These are phyloP conservation scores for Powellomyces hirtus DNA, from an alignment of 192 early-diverging fungal genomes.

Conservation along the genomic window DNA sequence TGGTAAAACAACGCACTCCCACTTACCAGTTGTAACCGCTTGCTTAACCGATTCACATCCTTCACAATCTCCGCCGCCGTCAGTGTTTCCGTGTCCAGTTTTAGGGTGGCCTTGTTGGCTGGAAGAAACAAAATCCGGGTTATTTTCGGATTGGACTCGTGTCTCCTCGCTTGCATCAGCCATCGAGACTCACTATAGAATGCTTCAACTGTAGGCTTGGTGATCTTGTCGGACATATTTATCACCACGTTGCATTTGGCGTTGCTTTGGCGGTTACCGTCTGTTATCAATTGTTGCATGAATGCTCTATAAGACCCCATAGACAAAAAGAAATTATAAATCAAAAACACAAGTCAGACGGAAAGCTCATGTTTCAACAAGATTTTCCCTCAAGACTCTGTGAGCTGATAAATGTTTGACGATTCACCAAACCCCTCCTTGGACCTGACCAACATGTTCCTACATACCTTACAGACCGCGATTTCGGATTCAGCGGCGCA, in stretches of 20 bases:
- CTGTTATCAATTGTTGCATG: slow-evolving; percentile 12
- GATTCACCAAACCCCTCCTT: no score
- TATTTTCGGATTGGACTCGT: background rate
- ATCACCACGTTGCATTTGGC: slow-evolving; percentile 28
- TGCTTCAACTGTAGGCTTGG: slow-evolving; percentile 18
- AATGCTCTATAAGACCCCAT: slow-evolving; percentile 5
- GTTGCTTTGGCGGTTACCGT: slow-evolving; percentile 19
- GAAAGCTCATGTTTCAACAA: background rate
- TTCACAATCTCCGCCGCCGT: slow-evolving; percentile 24
- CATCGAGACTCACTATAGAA: background rate
- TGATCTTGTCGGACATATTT: slow-evolving; percentile 22
- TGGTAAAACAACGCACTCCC: background rate
- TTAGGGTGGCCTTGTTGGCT: slow-evolving; percentile 18
- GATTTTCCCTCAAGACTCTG: background rate
- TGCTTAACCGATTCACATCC: slow-evolving; percentile 24
- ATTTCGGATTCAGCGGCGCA: slow-evolving; percentile 21
- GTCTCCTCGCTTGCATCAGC: background rate
- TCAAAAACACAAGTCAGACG: background rate
- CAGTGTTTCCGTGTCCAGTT: slow-evolving; percentile 26
- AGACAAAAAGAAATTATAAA: background rate
- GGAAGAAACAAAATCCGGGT: background rate
- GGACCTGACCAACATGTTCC: no score
- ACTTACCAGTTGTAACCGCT: slow-evolving; percentile 22
- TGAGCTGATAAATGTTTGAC: no score
- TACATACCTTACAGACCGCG: slow-evolving; percentile 15